A percentile compares a stretch with the other conserved stretches of the same genome.
Evolutionary conservation across 1,139 yeast genomes (phyloP).

Genomic region (Saccharomycopsis phalli): DNA sequence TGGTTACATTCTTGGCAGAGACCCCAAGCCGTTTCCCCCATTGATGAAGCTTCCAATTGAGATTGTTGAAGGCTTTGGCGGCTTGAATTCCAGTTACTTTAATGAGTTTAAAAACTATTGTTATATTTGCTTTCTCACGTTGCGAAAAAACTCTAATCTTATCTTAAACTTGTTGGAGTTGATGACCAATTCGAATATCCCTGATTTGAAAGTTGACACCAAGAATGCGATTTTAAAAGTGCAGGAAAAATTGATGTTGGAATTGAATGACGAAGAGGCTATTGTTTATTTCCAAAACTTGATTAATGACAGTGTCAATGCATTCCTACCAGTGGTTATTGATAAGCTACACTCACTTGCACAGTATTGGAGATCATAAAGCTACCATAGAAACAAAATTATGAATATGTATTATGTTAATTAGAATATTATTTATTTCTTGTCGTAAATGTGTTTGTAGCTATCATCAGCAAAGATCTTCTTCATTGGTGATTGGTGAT

Average conservation of each 20-base stretch:
- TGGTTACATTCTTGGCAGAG: slow-evolving; percentile 92
- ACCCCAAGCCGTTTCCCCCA: slow-evolving; percentile 98
- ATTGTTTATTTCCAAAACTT: slow-evolving; percentile 87
- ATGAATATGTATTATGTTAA: too few species aligned
- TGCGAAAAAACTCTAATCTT: slow-evolving; percentile 82
- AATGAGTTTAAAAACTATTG: slow-evolving; percentile 85
- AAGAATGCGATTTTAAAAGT: slow-evolving; percentile 78
- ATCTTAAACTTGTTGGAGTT: slow-evolving; percentile 85
- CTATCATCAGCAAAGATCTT: slow-evolving; percentile 17
- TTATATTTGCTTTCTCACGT: slow-evolving; percentile 85
- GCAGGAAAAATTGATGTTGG: slow-evolving; percentile 87
- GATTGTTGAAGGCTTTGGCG: slow-evolving; percentile 97
- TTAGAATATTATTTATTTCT: too few species aligned
- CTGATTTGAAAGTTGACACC: slow-evolving; percentile 72
- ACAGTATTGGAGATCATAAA: slow-evolving; percentile 91
- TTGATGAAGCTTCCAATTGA: slow-evolving; percentile 96
- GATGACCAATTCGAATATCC: slow-evolving; percentile 91
- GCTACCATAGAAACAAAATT: too few species aligned
- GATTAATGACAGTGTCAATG: slow-evolving; percentile 89
- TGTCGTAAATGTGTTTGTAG: not conserved
- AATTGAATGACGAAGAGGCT: slow-evolving; percentile 92
- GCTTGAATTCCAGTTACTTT: slow-evolving; percentile 75
- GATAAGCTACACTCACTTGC: slow-evolving; percentile 93
- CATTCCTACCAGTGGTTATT: slow-evolving; percentile 87
- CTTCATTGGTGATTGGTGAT: slow-evolving; percentile 19